Percentiles rank a stretch among this genome's conserved stretches.
Conservation (phyloP, 2,329 filamentous ascomycete species). For the Neopestalotiopsis clavispora region DNA sequence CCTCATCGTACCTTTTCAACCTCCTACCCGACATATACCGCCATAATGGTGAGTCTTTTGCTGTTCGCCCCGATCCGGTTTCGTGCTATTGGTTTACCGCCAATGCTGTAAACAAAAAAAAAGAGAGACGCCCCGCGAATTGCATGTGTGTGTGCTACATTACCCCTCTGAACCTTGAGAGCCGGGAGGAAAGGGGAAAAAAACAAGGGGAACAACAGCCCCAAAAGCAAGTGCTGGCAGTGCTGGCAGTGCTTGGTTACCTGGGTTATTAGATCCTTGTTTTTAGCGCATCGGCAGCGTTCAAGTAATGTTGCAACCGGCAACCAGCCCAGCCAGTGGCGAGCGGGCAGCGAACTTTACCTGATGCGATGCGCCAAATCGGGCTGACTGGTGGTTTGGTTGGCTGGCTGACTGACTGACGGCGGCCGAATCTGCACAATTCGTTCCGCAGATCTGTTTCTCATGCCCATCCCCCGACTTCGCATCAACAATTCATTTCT, state of each 20-base stretch:
- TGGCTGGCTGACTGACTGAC: neutral
- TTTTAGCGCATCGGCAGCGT: slow-evolving; percentile 32
- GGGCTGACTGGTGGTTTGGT: neutral
- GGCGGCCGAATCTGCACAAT: slow-evolving; percentile 18
- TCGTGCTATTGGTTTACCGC: neutral
- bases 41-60: slow-evolving; percentile 33
- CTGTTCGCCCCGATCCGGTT: neutral
- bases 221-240: slow-evolving; percentile 2
- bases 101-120: slow-evolving; percentile 11
- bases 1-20: slow-evolving; percentile 5
- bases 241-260: neutral
- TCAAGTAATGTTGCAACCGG: slow-evolving; percentile 25
- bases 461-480: neutral
- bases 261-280: slow-evolving; percentile 23
- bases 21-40: neutral
- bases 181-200: neutral
- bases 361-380: neutral
- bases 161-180: neutral
- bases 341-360: slow-evolving; percentile 21
- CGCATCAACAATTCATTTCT: neutral
- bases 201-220: neutral
- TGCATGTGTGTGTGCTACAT: neutral
- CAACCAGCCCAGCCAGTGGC: slow-evolving; percentile 19
- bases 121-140: neutral
- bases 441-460: neutral